Evolutionary conservation across 441 rosid genomes (phyloP), one percentile per base, ranked within the genome.

Genomic region (Arabidopsis lyrata): DNA sequence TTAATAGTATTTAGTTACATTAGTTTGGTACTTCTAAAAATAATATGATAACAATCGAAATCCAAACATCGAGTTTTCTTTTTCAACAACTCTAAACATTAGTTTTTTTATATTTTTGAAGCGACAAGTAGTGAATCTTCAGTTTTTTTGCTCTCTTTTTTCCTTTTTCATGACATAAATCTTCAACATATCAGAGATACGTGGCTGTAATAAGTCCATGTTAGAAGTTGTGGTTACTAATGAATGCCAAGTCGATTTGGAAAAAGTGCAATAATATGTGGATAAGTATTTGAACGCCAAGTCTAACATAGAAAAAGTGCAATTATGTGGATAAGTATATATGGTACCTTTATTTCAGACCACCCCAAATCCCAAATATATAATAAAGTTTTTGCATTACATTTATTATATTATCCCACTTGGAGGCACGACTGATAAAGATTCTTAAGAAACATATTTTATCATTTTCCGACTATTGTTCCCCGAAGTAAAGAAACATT

Each of bases 201-300:
- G 35, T 75, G 79, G 79, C 35, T 68, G 59, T 68, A 36, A 54
- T 45, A 70, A 57, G 42, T 10, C 61, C 47, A 64, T 47, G 72
- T 57, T 44, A 63, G 8, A 57, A 29, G 53, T 70, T 70, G 80
- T 70, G 76, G 79, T 75, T 63, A 47, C 44, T 61, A 68, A 57
- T 61, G 50, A 68, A 61, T 15, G 54, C 55, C 78, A 74, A 22
- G 31, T 58, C 45, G 15, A 36, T 10, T 35, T 35, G n/a, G 31
- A 29, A 38, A 50, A 49, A 44, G 49, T 34, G 36, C 36, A 34
- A 35, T 35, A 35, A 6, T 35, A 34, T 34, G 38, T 35, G 38
- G 38, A 35, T 35, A 35, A 35, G 38, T 35, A 29, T 3, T 29
- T 29, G 31, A 5, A 29, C 31, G 31, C 31, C 31, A 29, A 29